These are phyloP conservation scores for Tulasnella sp. DNA, from an alignment of 768 basidiomycete genomes.

Conservation along the genomic window DNA sequence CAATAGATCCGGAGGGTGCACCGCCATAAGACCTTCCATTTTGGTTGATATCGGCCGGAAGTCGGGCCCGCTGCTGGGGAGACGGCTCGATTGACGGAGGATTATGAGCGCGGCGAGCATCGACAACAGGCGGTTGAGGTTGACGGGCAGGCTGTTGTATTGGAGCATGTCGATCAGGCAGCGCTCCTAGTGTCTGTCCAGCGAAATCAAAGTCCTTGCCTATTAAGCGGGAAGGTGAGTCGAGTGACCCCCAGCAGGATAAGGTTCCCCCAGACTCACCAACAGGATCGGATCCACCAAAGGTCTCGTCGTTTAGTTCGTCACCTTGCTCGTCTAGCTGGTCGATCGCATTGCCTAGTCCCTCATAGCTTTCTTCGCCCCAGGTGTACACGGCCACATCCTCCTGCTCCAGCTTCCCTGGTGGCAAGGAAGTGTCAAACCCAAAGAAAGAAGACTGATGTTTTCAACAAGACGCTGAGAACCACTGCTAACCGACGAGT, in stretches of 20 bases:
- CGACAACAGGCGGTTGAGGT: background rate
- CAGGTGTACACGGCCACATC: slow-evolving; percentile 91
- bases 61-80: background rate
- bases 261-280: slow-evolving; percentile 57
- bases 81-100: slow-evolving; percentile 7
- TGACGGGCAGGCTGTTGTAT: slow-evolving; percentile 3
- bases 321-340: slow-evolving; percentile 86
- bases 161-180: background rate
- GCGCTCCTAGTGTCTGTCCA: slow-evolving; percentile 45
- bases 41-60: background rate
- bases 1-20: background rate
- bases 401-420: slow-evolving; percentile 63
- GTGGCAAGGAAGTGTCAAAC: slow-evolving; percentile 64
- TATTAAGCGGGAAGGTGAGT: slow-evolving; percentile 43
- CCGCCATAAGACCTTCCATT: background rate
- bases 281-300: slow-evolving; percentile 70
- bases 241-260: slow-evolving; percentile 5
- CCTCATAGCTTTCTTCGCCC: slow-evolving; percentile 90
- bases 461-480: slow-evolving; percentile 1
- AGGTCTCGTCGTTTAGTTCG: slow-evolving; percentile 96
- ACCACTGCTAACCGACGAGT: slow-evolving; percentile 5
- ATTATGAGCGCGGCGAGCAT: background rate
- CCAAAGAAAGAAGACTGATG: slow-evolving; percentile 69
- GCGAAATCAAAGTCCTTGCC: slow-evolving; percentile 94
- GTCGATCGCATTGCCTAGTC: slow-evolving; percentile 73